Base-by-base conservation (phyloP, 2,329 filamentous ascomycete species). In the Aspergillus pseudoglaucus region DNA sequence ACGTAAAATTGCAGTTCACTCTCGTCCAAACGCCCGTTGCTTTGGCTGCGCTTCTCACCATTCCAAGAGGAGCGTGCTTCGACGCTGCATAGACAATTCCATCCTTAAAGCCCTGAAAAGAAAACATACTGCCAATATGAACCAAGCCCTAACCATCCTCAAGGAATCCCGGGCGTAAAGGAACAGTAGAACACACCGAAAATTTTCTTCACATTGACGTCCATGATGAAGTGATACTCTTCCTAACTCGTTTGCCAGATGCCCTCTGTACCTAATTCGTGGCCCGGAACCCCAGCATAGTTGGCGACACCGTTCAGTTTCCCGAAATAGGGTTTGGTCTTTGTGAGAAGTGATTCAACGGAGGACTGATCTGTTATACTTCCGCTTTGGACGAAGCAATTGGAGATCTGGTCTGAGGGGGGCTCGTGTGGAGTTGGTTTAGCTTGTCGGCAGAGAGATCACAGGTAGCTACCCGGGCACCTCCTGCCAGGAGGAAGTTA, bases 141-240 rank as follows among this genome's bases (percentile, higher is more conserved):
- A 47, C 46, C 33, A 47, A 39, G 33, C 41, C 44, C 10, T 41
- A 44, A 15, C 33, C 46, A n/a, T 47, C 46, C 32, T 44, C 41
- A n/a, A 47, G 40, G 12, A 37, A 47, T n/a, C 46, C 46, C 12
- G 41, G 41, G 3, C 10, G 8, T 32, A 39, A 27, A 8, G 41
- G 32, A 40, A 27, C 27, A 9, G 32, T 30, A 12, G 3, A 44
- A 25, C 15, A 44, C 42, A 41, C 44, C 44, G 32, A 47, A 47
- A 4, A 20, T 15, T 9, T 41, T 41, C 27, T 22, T 32, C 8
- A 47, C 30, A 47, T 47, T 47, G n/a, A 47, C 32, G 17, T 47
- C 40, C 46, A 47, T 44, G 9, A 44, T 23, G 23, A 39, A 39
- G 9, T 47, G 39, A 25, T 44, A 47, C 32, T 47, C 46, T 10